Base-by-base conservation (phyloP, 352 stramenopile genomes). In the Phytophthora syringae region DNA sequence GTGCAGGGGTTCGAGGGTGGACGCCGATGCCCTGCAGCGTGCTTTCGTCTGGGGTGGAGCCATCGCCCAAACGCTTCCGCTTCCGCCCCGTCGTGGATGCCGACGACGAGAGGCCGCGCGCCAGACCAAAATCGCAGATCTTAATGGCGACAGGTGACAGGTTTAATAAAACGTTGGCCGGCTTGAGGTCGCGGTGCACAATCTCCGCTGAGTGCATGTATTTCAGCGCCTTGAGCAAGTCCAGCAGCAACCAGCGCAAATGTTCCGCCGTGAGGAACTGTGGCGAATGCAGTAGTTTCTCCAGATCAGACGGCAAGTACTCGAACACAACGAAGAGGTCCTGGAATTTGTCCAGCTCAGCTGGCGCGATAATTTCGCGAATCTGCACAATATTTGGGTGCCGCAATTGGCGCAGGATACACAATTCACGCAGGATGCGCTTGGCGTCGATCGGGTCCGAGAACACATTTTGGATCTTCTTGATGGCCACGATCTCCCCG, bases 201-300 rank as follows among this genome's bases (percentile, higher is more conserved):
- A 97, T 95, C 68, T 93, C 82, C 5, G 88, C 86, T 20, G 85
- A 94, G 72, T 95, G 87, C 87, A 95, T 94, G 70, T 95, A 95
- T 82, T 95, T 95, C 49, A 95, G 75, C 30, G 87, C 87, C 68
- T 95, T 95, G 39, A 95, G 74, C 36, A 95, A 56, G 70, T 95
- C 87, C 30, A 95, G 56, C 9, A 95, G 67, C n/a, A 95, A 60
- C 87, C 87, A 95, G 4, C 87, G 81, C 55, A 95, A 58, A 58
- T 95, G 87, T 39, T 95, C 87, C 1, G 87, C 87, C 7, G 84
- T 95, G 5, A 95, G 59, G 27, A 94, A 95, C 61, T 95, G 87
- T 18, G 87, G 87, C 21, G 85, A 94, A 64, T 95, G 87, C 30
- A 95, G 65, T 30, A 95, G 67, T 59, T 95, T 95, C 45, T 95